A percentile compares a stretch with the other conserved stretches of the same genome.
phyloP scores from a whole-genome alignment of 1,139 yeast genomes.

The Pichia sp. region DNA sequence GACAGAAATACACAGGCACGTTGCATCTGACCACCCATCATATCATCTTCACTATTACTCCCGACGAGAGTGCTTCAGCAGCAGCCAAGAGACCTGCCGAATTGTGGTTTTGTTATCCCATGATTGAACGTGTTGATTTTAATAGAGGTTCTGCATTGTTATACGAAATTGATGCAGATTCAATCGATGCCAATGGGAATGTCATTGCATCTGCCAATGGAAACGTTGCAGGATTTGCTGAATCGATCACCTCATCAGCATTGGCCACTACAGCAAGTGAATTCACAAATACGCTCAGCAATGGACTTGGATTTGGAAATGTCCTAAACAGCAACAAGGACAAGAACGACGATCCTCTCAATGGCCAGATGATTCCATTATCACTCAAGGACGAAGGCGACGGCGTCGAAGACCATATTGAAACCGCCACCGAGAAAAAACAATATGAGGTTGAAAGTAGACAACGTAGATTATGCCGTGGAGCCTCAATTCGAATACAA shows the following conservation, averaged over 20 bases:
- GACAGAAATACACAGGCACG: slow-evolving; percentile 63
- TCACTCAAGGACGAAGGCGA: background rate
- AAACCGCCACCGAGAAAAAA: background rate
- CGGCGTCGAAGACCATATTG: slow-evolving; percentile 11
- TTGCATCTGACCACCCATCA: slow-evolving; percentile 84
- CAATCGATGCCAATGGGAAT: slow-evolving; percentile 3
- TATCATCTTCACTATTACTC: slow-evolving; percentile 62
- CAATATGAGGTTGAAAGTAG: slow-evolving; percentile 5
- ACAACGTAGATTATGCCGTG: slow-evolving; percentile 41
- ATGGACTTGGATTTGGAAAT: slow-evolving; percentile 14
- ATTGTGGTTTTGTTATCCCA: slow-evolving; percentile 92
- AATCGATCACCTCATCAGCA: slow-evolving; percentile 5
- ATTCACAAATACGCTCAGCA: slow-evolving; percentile 13
- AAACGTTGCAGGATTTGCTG: slow-evolving; percentile 6
- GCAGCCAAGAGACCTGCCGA: slow-evolving; percentile 48
- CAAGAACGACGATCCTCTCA: background rate
- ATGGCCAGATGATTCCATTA: background rate
- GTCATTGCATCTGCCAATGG: background rate
- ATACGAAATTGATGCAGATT: slow-evolving; percentile 9
- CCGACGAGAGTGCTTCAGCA: slow-evolving; percentile 14
- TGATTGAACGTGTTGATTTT: slow-evolving; percentile 66
- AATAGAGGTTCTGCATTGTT: slow-evolving; percentile 48
- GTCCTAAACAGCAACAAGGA: background rate
- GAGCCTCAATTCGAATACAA: slow-evolving; percentile 60
- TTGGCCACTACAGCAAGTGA: slow-evolving; percentile 11